Evolutionary conservation across 306 rosid species (phyloP), one percentile per base, ranked within the genome.

Genomic region (Gastrolobium villosum): DNA sequence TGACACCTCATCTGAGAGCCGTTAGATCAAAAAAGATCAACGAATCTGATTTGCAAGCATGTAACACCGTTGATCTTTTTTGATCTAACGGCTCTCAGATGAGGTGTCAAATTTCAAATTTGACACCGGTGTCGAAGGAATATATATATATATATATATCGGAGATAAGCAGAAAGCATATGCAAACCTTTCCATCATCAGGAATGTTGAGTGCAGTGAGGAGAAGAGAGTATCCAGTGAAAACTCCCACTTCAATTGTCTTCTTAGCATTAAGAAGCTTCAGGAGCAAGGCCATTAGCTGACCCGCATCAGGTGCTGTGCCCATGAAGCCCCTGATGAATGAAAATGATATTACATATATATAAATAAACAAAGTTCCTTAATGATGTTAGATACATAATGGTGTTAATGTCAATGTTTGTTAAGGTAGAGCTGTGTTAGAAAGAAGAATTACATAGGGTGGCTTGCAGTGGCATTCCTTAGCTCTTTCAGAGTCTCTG

Each of bases 201-300:
- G 92, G 92, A 56, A 84, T 83, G 56, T 76, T 44, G 65, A 89
- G 92, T 65, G 92, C 93, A 0, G 96, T 89, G 73, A 87, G 90
- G 74, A 89, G 96, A 81, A 87, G 90, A 67, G 93, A 87, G 77
- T 91, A 89, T 63, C 93, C 92, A 1, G 90, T 89, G 36, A 82
- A 91, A 37, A 87, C 93, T 57, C 92, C 97, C 5, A 89, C 71
- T 75, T 87, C 89, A 66, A 89, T 89, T 0, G 92, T 89, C 56
- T 40, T 81, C 63, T 81, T 78, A 20, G 88, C 86, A 73, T 68
- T 81, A n/a, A 74, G 1, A 1, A 85, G 49, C 70, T 85, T 65
- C 75, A 81, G 62, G 36, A 85, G n/a, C 56, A 81, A 1, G 7
- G 76, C 71, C 13, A 85, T 62, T 6, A 78, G 63, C 48, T 85